These are phyloP conservation scores for Rosa hybrid DNA, from an alignment of 331 rosid species.

Conservation along the genomic window DNA sequence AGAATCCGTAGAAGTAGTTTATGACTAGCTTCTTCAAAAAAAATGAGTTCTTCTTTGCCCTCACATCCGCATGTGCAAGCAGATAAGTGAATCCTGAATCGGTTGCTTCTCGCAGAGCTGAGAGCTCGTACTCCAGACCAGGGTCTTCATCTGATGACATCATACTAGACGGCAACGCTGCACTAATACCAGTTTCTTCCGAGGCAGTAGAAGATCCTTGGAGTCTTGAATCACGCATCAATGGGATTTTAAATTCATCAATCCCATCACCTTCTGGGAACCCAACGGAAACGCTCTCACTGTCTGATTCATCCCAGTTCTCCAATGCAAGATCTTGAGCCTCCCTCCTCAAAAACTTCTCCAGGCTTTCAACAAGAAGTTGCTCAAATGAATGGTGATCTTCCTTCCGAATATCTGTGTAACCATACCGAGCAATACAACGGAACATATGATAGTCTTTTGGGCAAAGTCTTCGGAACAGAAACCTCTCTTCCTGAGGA, in stretches of 20 bases:
- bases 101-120: conserved; percentile 83
- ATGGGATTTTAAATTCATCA: conserved; percentile 71
- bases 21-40: conserved; percentile 78
- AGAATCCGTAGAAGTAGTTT: conserved; percentile 85
- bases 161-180: conserved; percentile 54
- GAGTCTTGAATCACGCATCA: conserved; percentile 46
- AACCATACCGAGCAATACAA: conserved; percentile 88
- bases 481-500: conserved; percentile 91
- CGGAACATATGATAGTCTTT: conserved; percentile 95
- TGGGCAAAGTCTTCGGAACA: conserved; percentile 88
- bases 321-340: conserved; percentile 84
- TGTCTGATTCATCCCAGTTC: conserved; percentile 37
- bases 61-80: conserved; percentile 85
- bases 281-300: conserved; percentile 45
- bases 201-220: conserved; percentile 40
- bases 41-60: conserved; percentile 84
- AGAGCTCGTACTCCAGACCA: conserved; percentile 80
- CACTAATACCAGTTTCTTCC: conserved; percentile 31
- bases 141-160: conserved; percentile 77
- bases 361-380: conserved; percentile 83
- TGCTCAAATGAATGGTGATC: conserved; percentile 96
- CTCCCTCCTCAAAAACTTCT: conserved; percentile 84
- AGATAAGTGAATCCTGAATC: conserved; percentile 92
- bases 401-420: conserved; percentile 88
- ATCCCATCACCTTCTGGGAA: conserved; percentile 37